phyloP scores from a whole-genome alignment of 805 yeast genomes.

The Millerozyma miso region DNA sequence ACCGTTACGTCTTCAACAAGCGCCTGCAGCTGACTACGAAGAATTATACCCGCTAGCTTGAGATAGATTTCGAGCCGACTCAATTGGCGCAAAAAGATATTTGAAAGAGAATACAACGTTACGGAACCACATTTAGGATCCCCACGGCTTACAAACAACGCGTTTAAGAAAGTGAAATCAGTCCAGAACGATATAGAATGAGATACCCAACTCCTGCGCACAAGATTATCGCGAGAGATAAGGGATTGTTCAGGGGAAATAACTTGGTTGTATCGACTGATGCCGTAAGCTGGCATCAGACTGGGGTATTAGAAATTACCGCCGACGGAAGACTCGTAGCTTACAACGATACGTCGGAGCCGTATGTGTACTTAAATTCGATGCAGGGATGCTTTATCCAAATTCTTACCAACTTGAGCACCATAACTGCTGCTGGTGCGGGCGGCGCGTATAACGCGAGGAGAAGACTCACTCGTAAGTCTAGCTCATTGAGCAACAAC shows the following conservation, averaged over 20 bases:
- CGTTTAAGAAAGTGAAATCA: not conserved
- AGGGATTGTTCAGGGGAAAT: conserved; percentile 30
- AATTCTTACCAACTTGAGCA: conserved; percentile 23
- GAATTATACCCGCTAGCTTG: too few species aligned
- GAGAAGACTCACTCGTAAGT: conserved; percentile 5
- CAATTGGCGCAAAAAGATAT: too few species aligned
- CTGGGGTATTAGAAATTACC: conserved; percentile 21
- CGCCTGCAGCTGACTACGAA: too few species aligned
- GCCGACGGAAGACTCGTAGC: conserved; percentile 31
- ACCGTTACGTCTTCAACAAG: too few species aligned
- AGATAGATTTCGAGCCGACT: too few species aligned
- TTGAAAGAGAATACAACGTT: too few species aligned
- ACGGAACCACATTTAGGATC: too few species aligned
- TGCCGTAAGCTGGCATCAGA: conserved; percentile 30
- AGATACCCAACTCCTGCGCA: conserved; percentile 23
- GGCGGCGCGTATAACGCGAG: conserved; percentile 2
- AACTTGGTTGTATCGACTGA: conserved; percentile 36
- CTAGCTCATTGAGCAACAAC: conserved; percentile 3
- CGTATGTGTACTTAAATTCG: conserved; percentile 26
- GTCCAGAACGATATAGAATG: conserved; percentile 7
- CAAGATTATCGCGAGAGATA: conserved; percentile 26
- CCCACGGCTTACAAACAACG: not conserved
- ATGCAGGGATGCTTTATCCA: conserved; percentile 40
- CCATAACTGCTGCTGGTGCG: conserved; percentile 4
- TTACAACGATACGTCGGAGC: conserved; percentile 25